Base-by-base conservation (phyloP, 2,329 filamentous ascomycete genomes). In the Mycosphaerelloides madeirae region DNA sequence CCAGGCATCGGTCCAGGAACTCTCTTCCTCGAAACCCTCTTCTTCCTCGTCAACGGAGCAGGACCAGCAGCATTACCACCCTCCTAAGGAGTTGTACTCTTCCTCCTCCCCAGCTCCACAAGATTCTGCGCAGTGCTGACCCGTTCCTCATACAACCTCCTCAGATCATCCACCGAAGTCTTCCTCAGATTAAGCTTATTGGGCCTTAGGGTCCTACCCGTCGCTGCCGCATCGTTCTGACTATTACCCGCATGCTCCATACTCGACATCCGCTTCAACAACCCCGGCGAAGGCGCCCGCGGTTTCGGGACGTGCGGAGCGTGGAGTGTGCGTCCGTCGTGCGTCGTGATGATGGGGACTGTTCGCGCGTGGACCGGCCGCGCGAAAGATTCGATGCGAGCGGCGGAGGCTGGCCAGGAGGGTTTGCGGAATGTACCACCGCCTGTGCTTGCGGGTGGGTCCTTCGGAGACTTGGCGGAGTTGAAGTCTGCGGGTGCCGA, bases 121-220 rank as follows among this genome's bases (percentile, higher is more conserved):
- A 62, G 31, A 15, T 50, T 50, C 28, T 54, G 44, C 8, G 50
- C 70, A 12, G 69, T 68, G 2, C 63, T 67, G 6, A 66, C 68
- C 34, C 72, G 56, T 53, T 74, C 72, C 53, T 75, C 72, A 47
- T 74, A 75, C 41, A 75, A 53, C 50, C 67, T 56, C 42, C 71
- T 58, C 48, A 75, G 50, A 56, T 75, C 69, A 35, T 74, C 72
- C 3, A 75, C 72, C 14, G 65, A 68, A 36, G 66, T 59, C 51
- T 73, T 71, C 51, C 67, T 68, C 32, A 72, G 33, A 32, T 70
- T 67, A 28, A 73, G 53, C 42, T 61, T 69, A 41, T 62, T 48
- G 29, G 67, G 62, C 45, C 49, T 35, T 14, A 49, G 42, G 14
- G 31, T 44, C 5, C 9, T 25, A 2, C 32, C 32, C 29, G 44